Evolutionary conservation across 768 basidiomycete species (phyloP).

Genomic region (Dentipellis fragilis): DNA sequence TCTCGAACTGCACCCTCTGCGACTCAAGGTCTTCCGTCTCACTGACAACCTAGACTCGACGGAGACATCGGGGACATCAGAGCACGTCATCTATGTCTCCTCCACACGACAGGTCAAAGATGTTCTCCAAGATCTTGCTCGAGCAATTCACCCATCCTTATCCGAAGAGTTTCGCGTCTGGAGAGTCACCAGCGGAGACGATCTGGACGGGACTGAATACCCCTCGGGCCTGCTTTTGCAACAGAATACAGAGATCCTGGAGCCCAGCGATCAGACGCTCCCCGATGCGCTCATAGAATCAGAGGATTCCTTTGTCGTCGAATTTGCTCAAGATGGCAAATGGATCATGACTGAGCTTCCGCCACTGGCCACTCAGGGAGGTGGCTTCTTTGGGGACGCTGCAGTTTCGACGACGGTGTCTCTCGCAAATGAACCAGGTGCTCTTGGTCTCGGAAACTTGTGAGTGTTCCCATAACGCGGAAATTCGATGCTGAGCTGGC

Average conservation of each 20-base stretch:
- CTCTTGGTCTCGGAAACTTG: conserved; percentile 85
- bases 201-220: conserved; percentile 7
- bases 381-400: conserved; percentile 12
- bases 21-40: conserved; percentile 42
- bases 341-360: conserved; percentile 37
- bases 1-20: conserved; percentile 67
- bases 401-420: conserved; percentile 2
- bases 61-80: conserved; percentile 18
- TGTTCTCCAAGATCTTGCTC: conserved; percentile 21
- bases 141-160: conserved; percentile 10
- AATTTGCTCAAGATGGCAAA: conserved; percentile 46
- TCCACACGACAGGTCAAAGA: conserved; percentile 36
- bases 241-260: conserved; percentile 31
- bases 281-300: conserved; percentile 48
- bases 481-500: background rate
- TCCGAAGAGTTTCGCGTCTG: conserved; percentile 45
- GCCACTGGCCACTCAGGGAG: conserved; percentile 13
- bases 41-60: conserved; percentile 20
- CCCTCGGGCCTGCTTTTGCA: conserved; percentile 8
- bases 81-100: conserved; percentile 36
- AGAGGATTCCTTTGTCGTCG: conserved; percentile 70
- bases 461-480: conserved; percentile 28
- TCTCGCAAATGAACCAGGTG: conserved; percentile 49
- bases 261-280: conserved; percentile 37
- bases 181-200: conserved; percentile 31